Base-by-base conservation (phyloP, 2,329 filamentous ascomycete genomes). In the Aspergillus quadrilineatus region DNA sequence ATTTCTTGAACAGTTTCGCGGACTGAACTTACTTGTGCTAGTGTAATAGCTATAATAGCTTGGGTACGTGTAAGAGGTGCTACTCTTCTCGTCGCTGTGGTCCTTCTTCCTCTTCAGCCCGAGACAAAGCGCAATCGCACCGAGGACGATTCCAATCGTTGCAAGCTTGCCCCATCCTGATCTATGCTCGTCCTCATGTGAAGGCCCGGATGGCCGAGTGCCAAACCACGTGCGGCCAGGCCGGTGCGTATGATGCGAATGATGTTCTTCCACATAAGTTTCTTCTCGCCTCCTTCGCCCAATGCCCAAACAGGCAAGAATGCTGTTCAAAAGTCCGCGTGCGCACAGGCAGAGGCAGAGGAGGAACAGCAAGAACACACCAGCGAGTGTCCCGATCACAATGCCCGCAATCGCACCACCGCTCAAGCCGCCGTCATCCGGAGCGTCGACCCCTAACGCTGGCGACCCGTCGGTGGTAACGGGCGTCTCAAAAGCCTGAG, bases 371-470 rank as follows among this genome's bases (percentile, higher is more conserved):
- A 80, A 62, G 47, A 79, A 66, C 9, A 78, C 71, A 49, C 76
- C 79, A 1, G 72, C 71, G 53, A 80, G 72, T 15, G 75, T 73
- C 41, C 79, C 79, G 52, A 81, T 78, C 54, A 81, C 79, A 49
- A 81, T 81, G 39, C 79, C 79, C 17, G 79, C 79, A 56, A 81
- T 81, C 1, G 78, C 78, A 22, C 79, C 79, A 15, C 77, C 78
- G 56, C 77, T 80, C 22, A 81, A 67, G 22, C 77, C 75, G 37
- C 71, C 67, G 8, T 52, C 56, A 6, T 52, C 57, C 12, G 65
- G 50, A 5, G 69, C 68, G 30, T 71, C 63, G 6, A 68, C 65
- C 12, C 70, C 73, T 17, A 73, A 67, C 45, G 76, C 58, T 3
- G 70, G 65, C 22, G 69, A 70, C 2, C 77, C 76, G 46, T 74